Conservation (phyloP, 768 basidiomycete genomes). For the Pleurotus platypus region DNA sequence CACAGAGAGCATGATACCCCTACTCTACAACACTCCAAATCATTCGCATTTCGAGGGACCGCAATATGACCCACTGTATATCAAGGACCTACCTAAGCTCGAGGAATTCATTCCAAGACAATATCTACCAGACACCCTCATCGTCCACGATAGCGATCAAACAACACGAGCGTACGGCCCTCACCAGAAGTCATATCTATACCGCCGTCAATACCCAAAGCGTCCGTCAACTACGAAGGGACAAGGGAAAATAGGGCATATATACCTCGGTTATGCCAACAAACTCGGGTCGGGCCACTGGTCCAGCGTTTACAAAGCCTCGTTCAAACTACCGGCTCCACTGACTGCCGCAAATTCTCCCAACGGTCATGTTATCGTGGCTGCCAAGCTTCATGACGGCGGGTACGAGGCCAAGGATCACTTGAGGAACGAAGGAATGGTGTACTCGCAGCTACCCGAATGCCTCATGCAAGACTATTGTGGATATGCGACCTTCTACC, state of each 20-base stretch:
- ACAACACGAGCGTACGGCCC: constrained; percentile 1
- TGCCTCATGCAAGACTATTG: constrained; percentile 22
- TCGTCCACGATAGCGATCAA: constrained; percentile 18
- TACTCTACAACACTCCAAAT: not conserved
- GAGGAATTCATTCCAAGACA: constrained; percentile 18
- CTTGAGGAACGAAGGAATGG: constrained; percentile 27
- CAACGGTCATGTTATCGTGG: constrained; percentile 24
- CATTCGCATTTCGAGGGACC: not conserved
- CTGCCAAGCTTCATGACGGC: constrained; percentile 29
- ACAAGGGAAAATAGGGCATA: constrained; percentile 9
- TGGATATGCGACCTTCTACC: not conserved
- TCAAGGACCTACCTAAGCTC: constrained; percentile 15
- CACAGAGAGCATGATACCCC: not conserved
- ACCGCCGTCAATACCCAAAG: constrained; percentile 13
- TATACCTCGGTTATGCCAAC: constrained; percentile 14
- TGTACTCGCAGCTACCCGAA: constrained; percentile 27
- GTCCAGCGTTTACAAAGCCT: constrained; percentile 31
- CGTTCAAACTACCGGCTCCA: constrained; percentile 34
- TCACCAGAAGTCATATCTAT: not conserved
- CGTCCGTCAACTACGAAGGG: constrained; percentile 2
- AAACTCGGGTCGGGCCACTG: constrained; percentile 19
- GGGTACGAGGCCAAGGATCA: constrained; percentile 18
- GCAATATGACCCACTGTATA: not conserved
- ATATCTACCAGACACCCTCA: constrained; percentile 19
- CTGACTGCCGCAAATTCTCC: constrained; percentile 17